These are phyloP conservation scores for Scenedesmus sp. DNA, from an alignment of 163 green algal species.

Conservation along the genomic window DNA sequence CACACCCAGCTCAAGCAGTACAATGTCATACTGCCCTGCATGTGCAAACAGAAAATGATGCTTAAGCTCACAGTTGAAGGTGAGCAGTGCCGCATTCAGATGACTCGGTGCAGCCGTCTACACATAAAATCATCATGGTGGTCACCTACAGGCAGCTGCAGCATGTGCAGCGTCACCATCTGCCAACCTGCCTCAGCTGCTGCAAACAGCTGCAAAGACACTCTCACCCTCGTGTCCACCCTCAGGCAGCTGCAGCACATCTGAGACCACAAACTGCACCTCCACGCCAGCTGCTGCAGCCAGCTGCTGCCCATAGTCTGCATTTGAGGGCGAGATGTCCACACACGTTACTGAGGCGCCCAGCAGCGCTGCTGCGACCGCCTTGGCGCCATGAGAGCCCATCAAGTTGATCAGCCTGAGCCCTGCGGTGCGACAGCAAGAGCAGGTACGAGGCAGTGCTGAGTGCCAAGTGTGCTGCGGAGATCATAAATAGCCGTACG, in stretches of 20 bases:
- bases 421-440: not conserved
- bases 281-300: slow-evolving; percentile 33
- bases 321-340: slow-evolving; percentile 43
- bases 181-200: not conserved
- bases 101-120: not conserved
- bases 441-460: not conserved
- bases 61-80: not conserved
- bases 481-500: too few species aligned
- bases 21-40: slow-evolving; percentile 52
- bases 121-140: not conserved
- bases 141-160: not conserved
- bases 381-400: slow-evolving; percentile 49
- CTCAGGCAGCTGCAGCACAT: slow-evolving; percentile 40
- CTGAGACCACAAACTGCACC: slow-evolving; percentile 21
- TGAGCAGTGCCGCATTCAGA: not conserved
- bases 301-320: slow-evolving; percentile 14
- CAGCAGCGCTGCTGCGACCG: slow-evolving; percentile 34
- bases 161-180: not conserved
- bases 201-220: not conserved
- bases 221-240: not conserved
- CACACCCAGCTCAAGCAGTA: slow-evolving; percentile 64
- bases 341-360: slow-evolving; percentile 19
- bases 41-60: not conserved
- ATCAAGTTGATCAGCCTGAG: slow-evolving; percentile 39
- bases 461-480: too few species aligned